These are phyloP conservation scores for Mycena haematopus DNA, from an alignment of 768 basidiomycete species.

Conservation along the genomic window DNA sequence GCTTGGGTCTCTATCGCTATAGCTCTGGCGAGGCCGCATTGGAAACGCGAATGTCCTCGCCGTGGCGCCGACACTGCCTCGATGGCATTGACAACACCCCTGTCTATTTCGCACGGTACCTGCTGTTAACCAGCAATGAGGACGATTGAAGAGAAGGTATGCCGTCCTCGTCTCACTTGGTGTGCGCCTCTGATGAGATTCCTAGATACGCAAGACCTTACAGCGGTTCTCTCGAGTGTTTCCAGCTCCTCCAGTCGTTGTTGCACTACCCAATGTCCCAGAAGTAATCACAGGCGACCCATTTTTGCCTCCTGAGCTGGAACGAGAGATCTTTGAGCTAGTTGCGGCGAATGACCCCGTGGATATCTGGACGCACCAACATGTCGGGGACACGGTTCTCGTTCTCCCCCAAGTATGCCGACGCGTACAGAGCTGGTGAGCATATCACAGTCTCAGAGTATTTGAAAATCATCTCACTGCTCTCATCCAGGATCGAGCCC, in stretches of 20 bases:
- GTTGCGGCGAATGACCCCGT: constrained; percentile 3
- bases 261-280: background rate
- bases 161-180: background rate
- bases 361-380: constrained; percentile 17
- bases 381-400: constrained; percentile 14
- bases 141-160: constrained; percentile 4
- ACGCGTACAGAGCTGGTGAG: constrained; percentile 18
- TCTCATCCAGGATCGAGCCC: constrained; percentile 44
- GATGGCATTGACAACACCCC: too few relatives aligned
- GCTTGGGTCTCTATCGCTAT: too few relatives aligned
- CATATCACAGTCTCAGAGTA: background rate
- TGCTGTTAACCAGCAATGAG: constrained; percentile 4
- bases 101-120: too few relatives aligned
- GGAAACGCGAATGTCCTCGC: too few relatives aligned
- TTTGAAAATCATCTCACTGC: too few relatives aligned
- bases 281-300: constrained; percentile 21
- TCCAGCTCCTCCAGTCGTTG: background rate
- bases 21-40: too few relatives aligned
- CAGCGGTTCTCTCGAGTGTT: background rate
- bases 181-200: background rate
- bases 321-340: constrained; percentile 25
- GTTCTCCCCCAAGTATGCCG: constrained; percentile 18
- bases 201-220: background rate
- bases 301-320: constrained; percentile 22
- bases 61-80: too few relatives aligned